Base-by-base conservation (phyloP, 2,329 filamentous ascomycete genomes). In the Cladobotryum protrusum region DNA sequence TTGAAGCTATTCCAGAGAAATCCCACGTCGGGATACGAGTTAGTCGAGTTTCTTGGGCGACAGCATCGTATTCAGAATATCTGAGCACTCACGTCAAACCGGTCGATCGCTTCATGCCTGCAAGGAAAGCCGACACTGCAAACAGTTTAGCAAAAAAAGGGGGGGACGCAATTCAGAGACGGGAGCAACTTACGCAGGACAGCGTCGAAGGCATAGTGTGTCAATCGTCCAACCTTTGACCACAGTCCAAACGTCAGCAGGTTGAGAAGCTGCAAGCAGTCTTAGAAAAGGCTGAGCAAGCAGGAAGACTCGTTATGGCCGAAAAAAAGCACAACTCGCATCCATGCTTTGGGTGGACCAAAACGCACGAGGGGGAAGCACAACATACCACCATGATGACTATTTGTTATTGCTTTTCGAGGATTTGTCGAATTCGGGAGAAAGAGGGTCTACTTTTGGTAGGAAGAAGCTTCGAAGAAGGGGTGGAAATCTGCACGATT, bases 31-130 rank as follows among this genome's bases (percentile, higher is more conserved):
- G 71, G 81, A 78, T 37, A 45, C 33, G 34, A 48, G 58, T 67
- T 57, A 65, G 61, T 35, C 40, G 18, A n/a, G 36, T 20, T 4
- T 24, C 15, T n/a, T 17, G n/a, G 14, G 12, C 15, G 29, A 33
- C 41, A 14, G 15, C 7, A 45, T 43, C 24, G 14, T 29, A 6
- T 33, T 19, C 19, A 13, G 18, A 42, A 13, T 7, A 19, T 17
- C 35, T 33, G 13, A 33, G 53, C 59, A 86, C 88, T 81, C 87
- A 99, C 93, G 91, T 96, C 73, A 99, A 79, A 64, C 93, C 93
- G 54, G 93, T 97, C 57, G 92, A 96, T 61, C 93, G 89, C 75
- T 95, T 95, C 77, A 99, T 91, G 63, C 93, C 93, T 36, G 93
- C 93, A 59, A 99, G 84, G 69, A 97, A 92, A 56, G 93, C 89